Percentiles rank a stretch among this genome's conserved stretches.
These are phyloP conservation scores for Roridomyces roridus DNA, from an alignment of 768 basidiomycete genomes.

Conservation along the genomic window DNA sequence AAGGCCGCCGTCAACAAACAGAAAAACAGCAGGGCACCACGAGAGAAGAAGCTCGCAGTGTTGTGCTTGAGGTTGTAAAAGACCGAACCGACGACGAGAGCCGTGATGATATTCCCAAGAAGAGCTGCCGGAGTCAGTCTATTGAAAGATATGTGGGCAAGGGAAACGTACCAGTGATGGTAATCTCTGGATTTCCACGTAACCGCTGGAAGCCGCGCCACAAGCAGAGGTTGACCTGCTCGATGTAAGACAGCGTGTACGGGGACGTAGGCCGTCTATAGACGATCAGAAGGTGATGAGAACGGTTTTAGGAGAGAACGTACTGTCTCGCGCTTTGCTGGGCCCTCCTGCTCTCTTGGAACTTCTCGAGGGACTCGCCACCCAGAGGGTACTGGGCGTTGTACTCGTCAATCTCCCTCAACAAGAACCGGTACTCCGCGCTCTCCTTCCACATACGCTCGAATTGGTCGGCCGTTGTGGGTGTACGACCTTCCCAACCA, in stretches of 20 bases:
- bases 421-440: constrained; percentile 33
- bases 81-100: constrained; percentile 34
- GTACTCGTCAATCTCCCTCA: constrained; percentile 38
- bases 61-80: constrained; percentile 45
- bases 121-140: neutral
- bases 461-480: constrained; percentile 50
- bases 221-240: constrained; percentile 52
- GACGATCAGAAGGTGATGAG: neutral
- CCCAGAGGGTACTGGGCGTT: constrained; percentile 35
- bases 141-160: neutral
- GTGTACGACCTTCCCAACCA: constrained; percentile 43
- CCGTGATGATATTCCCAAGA: constrained; percentile 28
- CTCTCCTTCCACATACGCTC: constrained; percentile 43
- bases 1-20: constrained; percentile 46
- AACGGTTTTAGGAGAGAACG: constrained; percentile 3
- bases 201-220: constrained; percentile 51
- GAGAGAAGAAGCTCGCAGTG: constrained; percentile 47
- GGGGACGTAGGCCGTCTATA: constrained; percentile 33
- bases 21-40: constrained; percentile 50
- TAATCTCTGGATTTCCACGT: constrained; percentile 34
- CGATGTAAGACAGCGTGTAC: constrained; percentile 50
- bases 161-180: constrained; percentile 2
- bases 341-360: constrained; percentile 35
- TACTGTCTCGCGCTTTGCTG: constrained; percentile 45
- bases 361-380: constrained; percentile 32